These are phyloP conservation scores for Candida boleticola DNA, from an alignment of 805 yeast species.

Conservation along the genomic window DNA sequence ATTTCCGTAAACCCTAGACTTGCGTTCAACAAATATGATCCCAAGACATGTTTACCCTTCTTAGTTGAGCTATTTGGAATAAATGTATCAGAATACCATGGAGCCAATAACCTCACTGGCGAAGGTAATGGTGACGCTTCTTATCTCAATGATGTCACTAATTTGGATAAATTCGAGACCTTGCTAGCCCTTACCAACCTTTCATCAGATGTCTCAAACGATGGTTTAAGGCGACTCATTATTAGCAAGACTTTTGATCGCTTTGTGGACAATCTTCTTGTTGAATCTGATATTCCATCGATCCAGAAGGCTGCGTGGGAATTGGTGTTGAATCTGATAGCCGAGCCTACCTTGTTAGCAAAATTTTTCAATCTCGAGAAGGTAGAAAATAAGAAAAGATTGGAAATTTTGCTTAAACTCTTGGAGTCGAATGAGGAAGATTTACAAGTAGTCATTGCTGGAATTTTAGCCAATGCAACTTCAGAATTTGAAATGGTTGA, in stretches of 20 bases:
- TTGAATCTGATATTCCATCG: conserved; percentile 34
- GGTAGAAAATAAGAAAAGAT: conserved; percentile 23
- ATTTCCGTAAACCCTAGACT: conserved; percentile 42
- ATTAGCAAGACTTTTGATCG: conserved; percentile 49
- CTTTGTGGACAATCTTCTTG: conserved; percentile 38
- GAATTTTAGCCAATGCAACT: conserved; percentile 40
- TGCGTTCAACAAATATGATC: conserved; percentile 39
- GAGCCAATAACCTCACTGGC: conserved; percentile 3
- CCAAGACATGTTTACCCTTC: conserved; percentile 46
- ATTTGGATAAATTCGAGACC: conserved; percentile 50
- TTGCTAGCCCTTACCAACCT: conserved; percentile 68
- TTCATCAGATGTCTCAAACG: conserved; percentile 45
- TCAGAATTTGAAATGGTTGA: conserved; percentile 37
- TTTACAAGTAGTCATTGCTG: conserved; percentile 32
- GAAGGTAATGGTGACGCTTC: conserved; percentile 7
- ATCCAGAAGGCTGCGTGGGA: conserved; percentile 64
- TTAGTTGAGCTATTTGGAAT: conserved; percentile 46
- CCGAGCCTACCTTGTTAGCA: conserved; percentile 39
- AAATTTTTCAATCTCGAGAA: conserved; percentile 57
- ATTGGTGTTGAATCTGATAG: conserved; percentile 59
- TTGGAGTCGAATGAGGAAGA: conserved; percentile 30
- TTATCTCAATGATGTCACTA: conserved; percentile 29
- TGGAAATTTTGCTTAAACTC: conserved; percentile 29
- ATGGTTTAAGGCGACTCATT: conserved; percentile 36
- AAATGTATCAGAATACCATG: conserved; percentile 19